phyloP scores from a whole-genome alignment of 805 yeast species.

The Teunomyces lycoperdinae region DNA sequence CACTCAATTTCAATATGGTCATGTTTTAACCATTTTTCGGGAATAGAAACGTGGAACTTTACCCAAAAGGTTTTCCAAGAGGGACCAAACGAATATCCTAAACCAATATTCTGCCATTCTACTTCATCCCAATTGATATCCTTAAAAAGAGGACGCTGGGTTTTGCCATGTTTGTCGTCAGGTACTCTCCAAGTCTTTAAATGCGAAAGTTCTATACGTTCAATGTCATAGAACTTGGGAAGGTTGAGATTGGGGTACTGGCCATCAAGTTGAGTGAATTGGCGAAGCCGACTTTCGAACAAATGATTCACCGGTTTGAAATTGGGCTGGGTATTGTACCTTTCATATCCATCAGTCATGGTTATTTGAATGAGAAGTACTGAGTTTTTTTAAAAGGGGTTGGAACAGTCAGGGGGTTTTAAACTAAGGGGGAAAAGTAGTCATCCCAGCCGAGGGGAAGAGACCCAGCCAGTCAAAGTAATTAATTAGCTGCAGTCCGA shows the following conservation, averaged over 20 bases:
- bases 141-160: slow-evolving; percentile 61
- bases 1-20: slow-evolving; percentile 68
- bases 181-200: slow-evolving; percentile 75
- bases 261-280: slow-evolving; percentile 73
- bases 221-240: slow-evolving; percentile 74
- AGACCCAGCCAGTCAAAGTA: neutral
- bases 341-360: slow-evolving; percentile 7
- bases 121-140: slow-evolving; percentile 49
- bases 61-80: slow-evolving; percentile 98
- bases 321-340: slow-evolving; percentile 48
- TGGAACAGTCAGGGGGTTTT: slow-evolving; percentile 1
- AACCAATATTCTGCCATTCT: slow-evolving; percentile 54
- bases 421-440: slow-evolving; percentile 5
- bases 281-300: slow-evolving; percentile 70
- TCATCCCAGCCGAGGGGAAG: neutral
- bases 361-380: neutral
- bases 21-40: slow-evolving; percentile 51
- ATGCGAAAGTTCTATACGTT: slow-evolving; percentile 47
- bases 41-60: slow-evolving; percentile 61
- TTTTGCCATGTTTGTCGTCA: slow-evolving; percentile 40
- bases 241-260: slow-evolving; percentile 68
- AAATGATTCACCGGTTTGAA: slow-evolving; percentile 75
- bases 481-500: neutral
- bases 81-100: slow-evolving; percentile 84
- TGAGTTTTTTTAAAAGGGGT: neutral